phyloP scores from a whole-genome alignment of 208 protist species.

The Angomonas deanei region DNA sequence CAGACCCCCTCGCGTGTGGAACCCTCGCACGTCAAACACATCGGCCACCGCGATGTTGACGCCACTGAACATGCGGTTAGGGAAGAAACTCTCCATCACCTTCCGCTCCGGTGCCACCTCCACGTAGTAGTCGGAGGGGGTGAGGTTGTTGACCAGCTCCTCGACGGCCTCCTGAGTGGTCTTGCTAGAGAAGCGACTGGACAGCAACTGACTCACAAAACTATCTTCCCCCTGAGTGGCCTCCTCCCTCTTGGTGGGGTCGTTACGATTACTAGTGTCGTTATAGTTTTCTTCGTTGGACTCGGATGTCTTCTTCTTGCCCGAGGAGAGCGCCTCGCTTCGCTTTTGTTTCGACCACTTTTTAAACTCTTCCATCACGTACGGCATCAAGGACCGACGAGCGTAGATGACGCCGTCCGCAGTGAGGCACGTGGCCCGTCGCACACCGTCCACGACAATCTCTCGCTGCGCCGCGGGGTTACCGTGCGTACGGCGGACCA shows the following conservation, averaged over 20 bases:
- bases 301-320: too few species aligned
- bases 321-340: too few species aligned
- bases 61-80: constrained; percentile 60
- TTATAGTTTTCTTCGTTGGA: too few species aligned
- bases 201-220: too few species aligned
- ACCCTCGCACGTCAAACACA: constrained; percentile 63
- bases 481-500: neutral
- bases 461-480: neutral
- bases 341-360: too few species aligned
- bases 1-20: constrained; percentile 55
- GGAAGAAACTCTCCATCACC: constrained; percentile 43
- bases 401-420: neutral
- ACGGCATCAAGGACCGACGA: neutral
- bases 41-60: constrained; percentile 76
- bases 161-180: neutral
- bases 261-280: too few species aligned
- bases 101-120: constrained; percentile 54
- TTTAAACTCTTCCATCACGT: neutral
- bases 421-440: neutral
- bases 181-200: too few species aligned
- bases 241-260: too few species aligned
- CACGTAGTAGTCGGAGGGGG: constrained; percentile 2
- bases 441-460: neutral
- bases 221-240: too few species aligned
- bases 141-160: neutral